Conservation (phyloP, 257 asterid species). For the Solanum ossicruentum region DNA sequence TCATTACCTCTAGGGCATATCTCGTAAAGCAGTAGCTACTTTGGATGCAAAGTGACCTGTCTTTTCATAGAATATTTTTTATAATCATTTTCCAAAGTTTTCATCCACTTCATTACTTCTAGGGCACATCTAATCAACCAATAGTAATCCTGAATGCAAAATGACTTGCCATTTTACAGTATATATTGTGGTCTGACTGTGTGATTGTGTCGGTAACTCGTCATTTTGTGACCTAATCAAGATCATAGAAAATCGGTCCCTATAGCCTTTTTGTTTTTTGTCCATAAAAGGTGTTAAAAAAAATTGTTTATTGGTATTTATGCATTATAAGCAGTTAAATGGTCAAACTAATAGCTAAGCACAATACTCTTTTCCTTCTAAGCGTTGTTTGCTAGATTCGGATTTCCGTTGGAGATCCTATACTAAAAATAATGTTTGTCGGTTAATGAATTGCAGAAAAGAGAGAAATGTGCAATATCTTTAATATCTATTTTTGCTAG, state of each 20-base stretch:
- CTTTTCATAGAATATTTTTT: background rate
- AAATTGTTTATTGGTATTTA: background rate
- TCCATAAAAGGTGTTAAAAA: background rate
- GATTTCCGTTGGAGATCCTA: background rate
- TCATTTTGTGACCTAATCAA: background rate
- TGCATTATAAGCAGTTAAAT: background rate
- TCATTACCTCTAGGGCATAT: background rate
- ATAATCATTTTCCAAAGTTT: background rate
- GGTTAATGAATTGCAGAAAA: background rate
- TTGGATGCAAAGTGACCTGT: background rate
- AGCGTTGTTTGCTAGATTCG: background rate
- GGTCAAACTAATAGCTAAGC: background rate
- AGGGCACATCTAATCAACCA: background rate
- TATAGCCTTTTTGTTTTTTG: background rate
- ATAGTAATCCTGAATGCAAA: background rate
- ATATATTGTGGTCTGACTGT: background rate
- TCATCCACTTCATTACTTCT: background rate
- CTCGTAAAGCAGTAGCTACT: background rate
- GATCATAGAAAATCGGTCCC: background rate
- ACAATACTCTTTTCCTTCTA: background rate
- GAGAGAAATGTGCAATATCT: background rate
- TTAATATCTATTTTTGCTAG: background rate
- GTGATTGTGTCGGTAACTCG: background rate
- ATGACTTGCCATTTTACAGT: background rate
- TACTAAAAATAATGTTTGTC: background rate